phyloP scores from a whole-genome alignment of 768 basidiomycete species.

The Punctularia strigosozonata region DNA sequence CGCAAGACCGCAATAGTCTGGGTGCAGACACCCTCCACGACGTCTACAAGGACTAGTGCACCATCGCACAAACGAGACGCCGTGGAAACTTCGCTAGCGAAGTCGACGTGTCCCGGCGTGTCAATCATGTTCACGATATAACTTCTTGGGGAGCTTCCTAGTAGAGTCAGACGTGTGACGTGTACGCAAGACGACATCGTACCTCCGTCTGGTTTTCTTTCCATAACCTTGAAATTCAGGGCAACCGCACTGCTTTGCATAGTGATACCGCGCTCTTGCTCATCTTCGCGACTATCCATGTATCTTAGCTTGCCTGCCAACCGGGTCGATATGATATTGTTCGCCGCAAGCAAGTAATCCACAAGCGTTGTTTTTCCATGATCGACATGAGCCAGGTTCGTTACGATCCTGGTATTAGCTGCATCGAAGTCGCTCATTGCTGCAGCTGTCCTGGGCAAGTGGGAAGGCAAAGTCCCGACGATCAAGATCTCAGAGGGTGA shows the following conservation, averaged over 20 bases:
- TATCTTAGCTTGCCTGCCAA: constrained; percentile 97
- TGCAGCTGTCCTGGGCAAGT: too few relatives aligned
- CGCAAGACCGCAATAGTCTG: constrained; percentile 92
- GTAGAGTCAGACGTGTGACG: constrained; percentile 20
- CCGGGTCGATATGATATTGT: constrained; percentile 89
- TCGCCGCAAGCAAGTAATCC: constrained; percentile 91
- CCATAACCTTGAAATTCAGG: constrained; percentile 74
- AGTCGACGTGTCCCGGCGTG: constrained; percentile 98
- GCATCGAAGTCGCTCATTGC: too few relatives aligned
- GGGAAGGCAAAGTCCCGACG: too few relatives aligned
- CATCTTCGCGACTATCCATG: constrained; percentile 91
- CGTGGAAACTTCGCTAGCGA: constrained; percentile 93
- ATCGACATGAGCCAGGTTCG: constrained; percentile 84
- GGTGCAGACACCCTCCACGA: constrained; percentile 96
- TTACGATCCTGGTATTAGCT: constrained; percentile 60
- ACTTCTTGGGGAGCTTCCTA: constrained; percentile 49
- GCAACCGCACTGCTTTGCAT: constrained; percentile 98
- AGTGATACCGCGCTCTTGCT: constrained; percentile 95
- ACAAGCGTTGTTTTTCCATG: constrained; percentile 96
- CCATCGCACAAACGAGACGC: constrained; percentile 92
- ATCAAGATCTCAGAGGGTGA: too few relatives aligned
- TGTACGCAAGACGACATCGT: constrained; percentile 14
- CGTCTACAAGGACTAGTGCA: constrained; percentile 89
- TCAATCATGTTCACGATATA: constrained; percentile 95
- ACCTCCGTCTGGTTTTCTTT: constrained; percentile 45